Conservation (phyloP, 2,329 filamentous ascomycete species). For the Capronia americana region DNA sequence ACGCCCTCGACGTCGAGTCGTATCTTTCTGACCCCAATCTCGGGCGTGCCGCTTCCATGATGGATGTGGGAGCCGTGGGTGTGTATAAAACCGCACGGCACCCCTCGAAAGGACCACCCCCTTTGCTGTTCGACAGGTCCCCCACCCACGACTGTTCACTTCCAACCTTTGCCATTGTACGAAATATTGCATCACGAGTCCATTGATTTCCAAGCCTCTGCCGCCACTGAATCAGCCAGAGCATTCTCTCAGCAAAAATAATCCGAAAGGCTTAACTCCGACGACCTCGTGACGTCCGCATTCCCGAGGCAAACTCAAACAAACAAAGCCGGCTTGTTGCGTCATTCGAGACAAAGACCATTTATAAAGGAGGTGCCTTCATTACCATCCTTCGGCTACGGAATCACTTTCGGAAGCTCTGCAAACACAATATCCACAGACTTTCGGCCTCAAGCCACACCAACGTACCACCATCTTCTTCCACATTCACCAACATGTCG, state of each 20-base stretch:
- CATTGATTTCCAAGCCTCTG: conserved; percentile 17
- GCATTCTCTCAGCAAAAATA: conserved; percentile 1
- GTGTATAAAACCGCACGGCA: conserved; percentile 26
- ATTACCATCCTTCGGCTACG: conserved; percentile 4
- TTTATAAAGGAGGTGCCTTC: conserved; percentile 26
- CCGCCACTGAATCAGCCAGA: conserved; percentile 16
- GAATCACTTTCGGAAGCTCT: neutral
- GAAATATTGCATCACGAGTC: conserved; percentile 11
- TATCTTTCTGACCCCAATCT: conserved; percentile 24
- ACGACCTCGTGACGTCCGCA: conserved; percentile 28
- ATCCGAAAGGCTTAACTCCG: conserved; percentile 13
- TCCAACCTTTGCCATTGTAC: conserved; percentile 9
- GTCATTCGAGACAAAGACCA: conserved; percentile 32
- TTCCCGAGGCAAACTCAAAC: conserved; percentile 26
- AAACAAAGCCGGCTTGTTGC: conserved; percentile 27
- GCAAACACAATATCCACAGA: neutral
- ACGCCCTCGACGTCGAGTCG: conserved; percentile 17
- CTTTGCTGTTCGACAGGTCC: conserved; percentile 6
- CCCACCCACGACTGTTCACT: neutral
- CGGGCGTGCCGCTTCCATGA: conserved; percentile 2
- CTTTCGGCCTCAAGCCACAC: neutral
- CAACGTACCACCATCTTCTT: conserved; percentile 9
- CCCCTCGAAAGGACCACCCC: conserved; percentile 9
- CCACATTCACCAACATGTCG: conserved; percentile 30
- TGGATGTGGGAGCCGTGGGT: conserved; percentile 6